Evolutionary conservation across 768 basidiomycete genomes (phyloP), one percentile per base, ranked within the genome.

Genomic region (Pleurotus salmoneostramineus): DNA sequence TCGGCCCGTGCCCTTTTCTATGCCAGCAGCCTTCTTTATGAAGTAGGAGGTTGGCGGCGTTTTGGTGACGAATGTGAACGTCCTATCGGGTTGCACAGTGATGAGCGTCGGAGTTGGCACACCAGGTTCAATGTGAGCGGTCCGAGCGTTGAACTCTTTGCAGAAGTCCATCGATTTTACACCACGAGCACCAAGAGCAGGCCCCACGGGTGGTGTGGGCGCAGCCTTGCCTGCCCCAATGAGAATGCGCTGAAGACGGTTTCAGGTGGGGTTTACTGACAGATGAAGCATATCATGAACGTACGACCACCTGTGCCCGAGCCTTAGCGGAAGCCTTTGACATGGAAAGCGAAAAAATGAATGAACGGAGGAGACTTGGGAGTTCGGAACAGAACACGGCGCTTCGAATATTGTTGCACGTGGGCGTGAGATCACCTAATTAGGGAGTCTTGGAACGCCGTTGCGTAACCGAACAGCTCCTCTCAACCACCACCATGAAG

Each of bases 81-180:
- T 84, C 61, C 95, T 89, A 78, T 99, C 97, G 56, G 96, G 92
- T 65, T 93, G 88, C 59, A 99, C 89, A 56, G 85, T 91, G 67
- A 99, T 95, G 60, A 89, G 74, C n/a, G 95, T 97, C 7, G 97
- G 96, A 40, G 84, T 83, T 5, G 97, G 96, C 7, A 90, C 83
- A 36, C 93, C 93, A 14, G 88, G 85, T 61, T 86, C 83, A 37
- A 96, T 81, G 69, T 93, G 88, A 34, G 92, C 88, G 15, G 96
- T 98, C 62, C 88, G 87, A n/a, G 96, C 95, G 69, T 99, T 99
- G 77, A 98, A 99, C 71, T 98, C 95, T 72, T 98, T 99, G 81
- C 95, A 97, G 69, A 99, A 99, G 76, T 99, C 97, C 91, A 98
- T 98, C 31, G 95, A 94, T 75, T 97, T 98, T 64, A 99, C 95